phyloP scores from a whole-genome alignment of 2,329 filamentous ascomycete genomes.

The Colletotrichum aenigma region DNA sequence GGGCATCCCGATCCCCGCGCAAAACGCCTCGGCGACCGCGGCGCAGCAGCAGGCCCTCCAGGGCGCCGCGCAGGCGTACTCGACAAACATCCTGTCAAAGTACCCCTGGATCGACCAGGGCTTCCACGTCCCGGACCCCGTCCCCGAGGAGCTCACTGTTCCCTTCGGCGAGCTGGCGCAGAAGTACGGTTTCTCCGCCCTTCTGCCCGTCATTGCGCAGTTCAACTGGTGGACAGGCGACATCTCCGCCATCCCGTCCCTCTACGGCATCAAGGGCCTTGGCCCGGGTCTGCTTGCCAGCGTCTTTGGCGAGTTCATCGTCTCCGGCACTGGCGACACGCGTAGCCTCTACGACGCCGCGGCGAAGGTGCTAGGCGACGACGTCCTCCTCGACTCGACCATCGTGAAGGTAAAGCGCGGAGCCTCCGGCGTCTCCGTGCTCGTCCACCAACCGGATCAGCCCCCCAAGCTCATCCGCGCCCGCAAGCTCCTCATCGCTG shows the following conservation, averaged over 20 bases:
- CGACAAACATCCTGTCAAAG: conserved; percentile 1
- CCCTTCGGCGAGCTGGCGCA: conserved; percentile 45
- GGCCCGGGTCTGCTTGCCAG: conserved; percentile 22
- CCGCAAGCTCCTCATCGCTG: conserved; percentile 35
- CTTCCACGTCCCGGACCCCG: conserved; percentile 42
- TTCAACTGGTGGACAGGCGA: conserved; percentile 44
- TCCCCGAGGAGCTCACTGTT: conserved; percentile 47
- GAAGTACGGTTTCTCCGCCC: conserved; percentile 42
- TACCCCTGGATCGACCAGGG: conserved; percentile 25
- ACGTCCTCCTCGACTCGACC: conserved; percentile 29
- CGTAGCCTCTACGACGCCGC: conserved; percentile 31
- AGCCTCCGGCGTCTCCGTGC: conserved; percentile 28
- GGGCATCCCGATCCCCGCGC: conserved; percentile 5
- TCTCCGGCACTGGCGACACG: conserved; percentile 23
- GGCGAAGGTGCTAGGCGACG: conserved; percentile 26
- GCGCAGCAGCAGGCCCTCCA: conserved; percentile 1
- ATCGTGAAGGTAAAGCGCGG: conserved; percentile 25
- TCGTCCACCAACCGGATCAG: background rate
- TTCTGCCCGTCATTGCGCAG: conserved; percentile 34
- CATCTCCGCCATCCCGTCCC: conserved; percentile 36
- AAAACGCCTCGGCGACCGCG: background rate
- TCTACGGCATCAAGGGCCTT: conserved; percentile 43
- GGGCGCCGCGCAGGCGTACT: conserved; percentile 5
- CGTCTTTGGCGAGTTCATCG: conserved; percentile 24
- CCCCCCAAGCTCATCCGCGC: conserved; percentile 1